phyloP scores from a whole-genome alignment of 148 eudicot species.

The Persicaria tinctoria region DNA sequence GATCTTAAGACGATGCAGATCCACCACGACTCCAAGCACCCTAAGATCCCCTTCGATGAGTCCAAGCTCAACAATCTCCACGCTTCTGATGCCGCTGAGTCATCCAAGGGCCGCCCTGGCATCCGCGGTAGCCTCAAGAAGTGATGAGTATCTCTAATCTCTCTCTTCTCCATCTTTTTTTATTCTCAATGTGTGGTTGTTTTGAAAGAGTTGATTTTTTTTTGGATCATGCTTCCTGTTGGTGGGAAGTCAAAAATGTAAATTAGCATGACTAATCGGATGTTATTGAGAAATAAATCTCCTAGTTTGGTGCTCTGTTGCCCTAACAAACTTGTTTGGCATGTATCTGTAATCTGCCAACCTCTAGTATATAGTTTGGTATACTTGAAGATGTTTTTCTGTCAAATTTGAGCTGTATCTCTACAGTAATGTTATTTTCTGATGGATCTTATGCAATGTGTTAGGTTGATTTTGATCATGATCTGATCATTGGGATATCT shows the following conservation, averaged over 20 bases:
- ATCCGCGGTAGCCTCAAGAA: constrained; percentile 84
- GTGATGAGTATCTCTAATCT: constrained; percentile 10
- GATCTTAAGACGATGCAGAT: constrained; percentile 92
- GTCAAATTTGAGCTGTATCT: too few species aligned
- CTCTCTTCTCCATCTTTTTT: background rate
- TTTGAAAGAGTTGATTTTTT: background rate
- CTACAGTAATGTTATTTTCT: background rate
- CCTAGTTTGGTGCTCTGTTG: too few species aligned
- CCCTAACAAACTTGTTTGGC: background rate
- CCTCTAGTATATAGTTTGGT: background rate
- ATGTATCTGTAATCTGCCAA: background rate
- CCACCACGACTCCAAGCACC: constrained; percentile 90
- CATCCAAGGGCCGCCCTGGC: constrained; percentile 54
- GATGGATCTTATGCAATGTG: background rate
- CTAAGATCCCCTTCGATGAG: constrained; percentile 77
- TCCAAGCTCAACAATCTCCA: constrained; percentile 63
- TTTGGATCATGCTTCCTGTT: background rate
- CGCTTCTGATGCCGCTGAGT: constrained; percentile 5
- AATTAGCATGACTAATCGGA: background rate
- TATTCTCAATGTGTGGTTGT: background rate
- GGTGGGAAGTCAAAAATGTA: background rate
- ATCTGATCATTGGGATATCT: too few species aligned
- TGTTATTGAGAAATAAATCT: background rate
- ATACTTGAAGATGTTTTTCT: background rate
- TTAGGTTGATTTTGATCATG: background rate